Conservation (phyloP, 306 rosid species). For the Hylodesmum podocarpum region DNA sequence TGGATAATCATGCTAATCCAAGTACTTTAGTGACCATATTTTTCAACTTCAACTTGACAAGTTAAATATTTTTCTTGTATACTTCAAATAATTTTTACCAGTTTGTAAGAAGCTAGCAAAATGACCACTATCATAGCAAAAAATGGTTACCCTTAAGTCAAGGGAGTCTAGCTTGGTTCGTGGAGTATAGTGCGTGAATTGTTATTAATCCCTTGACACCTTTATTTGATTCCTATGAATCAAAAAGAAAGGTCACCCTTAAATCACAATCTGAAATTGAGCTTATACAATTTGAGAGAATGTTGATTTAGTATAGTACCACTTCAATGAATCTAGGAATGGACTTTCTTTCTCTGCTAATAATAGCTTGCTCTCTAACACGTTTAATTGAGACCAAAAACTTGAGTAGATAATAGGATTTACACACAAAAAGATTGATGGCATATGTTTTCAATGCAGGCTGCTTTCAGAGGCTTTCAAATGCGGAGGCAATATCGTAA, state of each 20-base stretch:
- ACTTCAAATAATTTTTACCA: not conserved
- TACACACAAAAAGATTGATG: constrained; percentile 30
- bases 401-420: not conserved
- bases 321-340: not conserved
- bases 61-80: not conserved
- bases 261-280: not conserved
- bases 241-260: not conserved
- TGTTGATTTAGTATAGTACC: not conserved
- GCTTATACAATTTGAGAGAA: not conserved
- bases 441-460: constrained; percentile 51
- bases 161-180: too few species aligned
- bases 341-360: not conserved
- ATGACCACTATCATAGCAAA: not conserved
- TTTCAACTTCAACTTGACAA: not conserved
- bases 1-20: not conserved
- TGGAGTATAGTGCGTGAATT: too few species aligned
- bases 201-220: too few species aligned
- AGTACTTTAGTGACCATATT: not conserved
- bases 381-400: not conserved
- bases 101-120: not conserved
- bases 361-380: not conserved
- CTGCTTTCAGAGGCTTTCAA: constrained; percentile 87
- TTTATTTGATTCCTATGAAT: too few species aligned
- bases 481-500: constrained; percentile 75
- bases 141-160: too few species aligned